A percentile compares a stretch with the other conserved stretches of the same genome.
These are phyloP conservation scores for Solanum sejunctum DNA, from an alignment of 257 asterid genomes.

Conservation along the genomic window DNA sequence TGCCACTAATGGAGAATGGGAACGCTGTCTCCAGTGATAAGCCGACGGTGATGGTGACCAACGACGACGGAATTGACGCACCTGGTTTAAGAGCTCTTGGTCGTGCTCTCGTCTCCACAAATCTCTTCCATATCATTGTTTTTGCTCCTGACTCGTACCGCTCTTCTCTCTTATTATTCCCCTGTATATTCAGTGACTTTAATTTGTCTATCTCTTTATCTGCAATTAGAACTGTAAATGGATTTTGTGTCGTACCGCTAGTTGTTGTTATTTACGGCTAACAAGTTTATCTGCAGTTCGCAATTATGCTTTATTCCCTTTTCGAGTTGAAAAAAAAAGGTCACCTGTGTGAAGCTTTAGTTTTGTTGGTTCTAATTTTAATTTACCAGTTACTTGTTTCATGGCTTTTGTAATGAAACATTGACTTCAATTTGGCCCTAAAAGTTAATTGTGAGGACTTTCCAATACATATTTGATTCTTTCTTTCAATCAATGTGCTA, in stretches of 20 bases:
- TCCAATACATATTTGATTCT: too few species aligned
- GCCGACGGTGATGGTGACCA: constrained; percentile 74
- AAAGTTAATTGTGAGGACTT: too few species aligned
- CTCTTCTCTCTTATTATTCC: background rate
- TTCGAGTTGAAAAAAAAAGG: too few species aligned
- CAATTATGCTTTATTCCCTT: too few species aligned
- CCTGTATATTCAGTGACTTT: background rate
- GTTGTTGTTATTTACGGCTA: too few species aligned
- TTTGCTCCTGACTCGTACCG: constrained; percentile 81
- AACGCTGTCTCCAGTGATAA: constrained; percentile 1
- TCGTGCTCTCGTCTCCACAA: constrained; percentile 47
- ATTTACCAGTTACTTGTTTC: too few species aligned
- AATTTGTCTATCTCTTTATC: background rate
- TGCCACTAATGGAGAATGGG: background rate
- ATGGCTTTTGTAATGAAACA: too few species aligned
- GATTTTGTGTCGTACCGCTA: too few species aligned
- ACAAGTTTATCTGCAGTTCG: too few species aligned
- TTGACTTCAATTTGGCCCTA: too few species aligned
- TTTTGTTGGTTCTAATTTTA: too few species aligned
- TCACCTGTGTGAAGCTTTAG: too few species aligned
- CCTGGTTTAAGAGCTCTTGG: constrained; percentile 74
- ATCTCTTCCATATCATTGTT: constrained; percentile 62
- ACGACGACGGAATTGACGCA: constrained; percentile 88
- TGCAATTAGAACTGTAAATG: background rate
- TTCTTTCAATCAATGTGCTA: background rate